phyloP scores from a whole-genome alignment of 2,329 filamentous ascomycete genomes.

The Sporothrix curviconia region DNA sequence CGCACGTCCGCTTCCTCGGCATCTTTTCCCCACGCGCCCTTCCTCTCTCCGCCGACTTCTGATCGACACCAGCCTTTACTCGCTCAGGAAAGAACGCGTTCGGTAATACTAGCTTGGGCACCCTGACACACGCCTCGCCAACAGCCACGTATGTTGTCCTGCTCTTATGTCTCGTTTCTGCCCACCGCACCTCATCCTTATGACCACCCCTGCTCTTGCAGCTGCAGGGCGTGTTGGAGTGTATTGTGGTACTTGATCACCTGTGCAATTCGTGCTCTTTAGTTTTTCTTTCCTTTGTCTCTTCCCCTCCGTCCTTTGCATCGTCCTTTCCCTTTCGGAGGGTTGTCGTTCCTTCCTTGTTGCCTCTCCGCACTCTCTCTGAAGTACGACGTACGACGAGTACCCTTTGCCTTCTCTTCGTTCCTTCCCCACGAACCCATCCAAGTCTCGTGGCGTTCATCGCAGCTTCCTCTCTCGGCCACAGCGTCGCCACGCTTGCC shows the following conservation, averaged over 20 bases:
- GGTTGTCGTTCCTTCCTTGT: constrained; percentile 5
- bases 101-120: background rate
- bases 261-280: too few relatives aligned
- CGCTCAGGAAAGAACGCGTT: background rate
- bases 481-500: background rate
- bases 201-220: too few relatives aligned
- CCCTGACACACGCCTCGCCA: background rate
- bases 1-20: background rate
- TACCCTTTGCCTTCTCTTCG: background rate
- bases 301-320: background rate
- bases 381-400: background rate
- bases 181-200: too few relatives aligned
- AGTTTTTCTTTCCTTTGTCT: background rate
- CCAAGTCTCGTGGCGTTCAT: constrained; percentile 3
- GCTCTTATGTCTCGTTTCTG: too few relatives aligned
- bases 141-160: too few relatives aligned
- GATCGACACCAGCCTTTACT: background rate
- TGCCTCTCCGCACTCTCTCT: background rate
- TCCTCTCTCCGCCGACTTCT: background rate
- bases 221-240: background rate
- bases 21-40: background rate
- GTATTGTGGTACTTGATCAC: background rate
- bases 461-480: background rate
- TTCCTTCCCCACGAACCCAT: background rate
- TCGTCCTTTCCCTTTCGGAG: background rate